Percentiles rank a stretch among this genome's conserved stretches.
phyloP scores from a whole-genome alignment of 306 rosid species.

The Medicago ruthenica region DNA sequence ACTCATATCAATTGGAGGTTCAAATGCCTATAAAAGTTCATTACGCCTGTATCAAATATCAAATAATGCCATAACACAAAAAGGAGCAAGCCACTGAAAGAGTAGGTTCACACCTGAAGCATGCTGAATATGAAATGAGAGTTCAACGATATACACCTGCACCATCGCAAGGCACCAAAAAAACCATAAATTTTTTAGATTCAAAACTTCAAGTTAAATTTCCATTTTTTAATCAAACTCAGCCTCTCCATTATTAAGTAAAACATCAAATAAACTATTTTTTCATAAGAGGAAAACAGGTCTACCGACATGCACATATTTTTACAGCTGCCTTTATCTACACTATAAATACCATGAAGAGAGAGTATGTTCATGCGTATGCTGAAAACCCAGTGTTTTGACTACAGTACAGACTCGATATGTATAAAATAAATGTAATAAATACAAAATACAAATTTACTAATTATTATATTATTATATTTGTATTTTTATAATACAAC shows the following conservation, averaged over 20 bases:
- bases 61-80: constrained; percentile 1
- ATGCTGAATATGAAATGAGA: constrained; percentile 84
- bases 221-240: constrained; percentile 21
- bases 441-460: not conserved
- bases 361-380: constrained; percentile 9
- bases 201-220: not conserved
- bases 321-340: not conserved
- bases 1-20: constrained; percentile 95
- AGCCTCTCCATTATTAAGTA: constrained; percentile 20
- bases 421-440: constrained; percentile 17
- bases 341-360: not conserved
- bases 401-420: not conserved
- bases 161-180: constrained; percentile 39
- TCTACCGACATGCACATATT: not conserved
- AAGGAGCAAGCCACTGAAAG: constrained; percentile 11
- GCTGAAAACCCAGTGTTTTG: not conserved
- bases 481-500: not conserved
- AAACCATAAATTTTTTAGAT: constrained; percentile 40
- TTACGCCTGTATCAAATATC: constrained; percentile 21
- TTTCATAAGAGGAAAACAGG: constrained; percentile 10
- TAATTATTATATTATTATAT: constrained; percentile 2
- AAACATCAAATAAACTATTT: constrained; percentile 1
- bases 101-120: constrained; percentile 79
- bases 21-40: constrained; percentile 71
- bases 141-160: constrained; percentile 89